Evolutionary conservation across 108 stramenopile species (phyloP).

Genomic region (Pinguiococcus pyrenoidosus): DNA sequence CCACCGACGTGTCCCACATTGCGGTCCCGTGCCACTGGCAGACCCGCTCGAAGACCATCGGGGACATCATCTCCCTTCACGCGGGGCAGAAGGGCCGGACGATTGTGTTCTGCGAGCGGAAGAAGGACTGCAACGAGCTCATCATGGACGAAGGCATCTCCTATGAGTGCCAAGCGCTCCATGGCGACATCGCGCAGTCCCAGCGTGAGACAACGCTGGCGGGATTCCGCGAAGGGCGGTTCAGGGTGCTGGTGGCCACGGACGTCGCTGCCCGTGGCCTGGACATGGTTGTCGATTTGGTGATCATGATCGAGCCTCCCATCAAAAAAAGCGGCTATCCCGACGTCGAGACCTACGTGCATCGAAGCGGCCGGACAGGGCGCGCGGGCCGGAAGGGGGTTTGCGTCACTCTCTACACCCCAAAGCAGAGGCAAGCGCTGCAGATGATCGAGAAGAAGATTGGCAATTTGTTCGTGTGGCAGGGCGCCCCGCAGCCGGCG

Average conservation of each 20-base stretch:
- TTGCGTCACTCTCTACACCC: conserved; percentile 76
- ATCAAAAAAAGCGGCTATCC: conserved; percentile 37
- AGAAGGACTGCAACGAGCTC: conserved; percentile 54
- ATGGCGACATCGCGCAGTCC: conserved; percentile 97
- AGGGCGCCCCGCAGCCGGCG: conserved; percentile 25
- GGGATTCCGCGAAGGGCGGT: conserved; percentile 78
- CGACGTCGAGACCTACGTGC: conserved; percentile 74
- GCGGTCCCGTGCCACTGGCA: conserved; percentile 79
- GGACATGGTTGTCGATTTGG: conserved; percentile 93
- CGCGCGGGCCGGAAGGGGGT: conserved; percentile 90
- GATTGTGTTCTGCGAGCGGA: conserved; percentile 94
- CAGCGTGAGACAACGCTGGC: conserved; percentile 83
- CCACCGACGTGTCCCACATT: conserved; percentile 82
- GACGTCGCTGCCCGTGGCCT: conserved; percentile 99
- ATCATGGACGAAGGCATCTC: conserved; percentile 16
- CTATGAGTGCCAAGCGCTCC: conserved; percentile 54
- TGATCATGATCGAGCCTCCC: conserved; percentile 84
- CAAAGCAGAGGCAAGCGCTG: conserved; percentile 58
- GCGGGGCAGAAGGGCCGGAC: conserved; percentile 78
- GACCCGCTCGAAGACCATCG: conserved; percentile 62
- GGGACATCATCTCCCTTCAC: conserved; percentile 62
- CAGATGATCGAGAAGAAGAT: conserved; percentile 71
- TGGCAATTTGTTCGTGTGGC: conserved; percentile 54
- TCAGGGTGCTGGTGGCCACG: conserved; percentile 95
- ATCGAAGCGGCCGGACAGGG: conserved; percentile 93